phyloP scores from a whole-genome alignment of 352 stramenopile species.

The Phytophthora hybrid region DNA sequence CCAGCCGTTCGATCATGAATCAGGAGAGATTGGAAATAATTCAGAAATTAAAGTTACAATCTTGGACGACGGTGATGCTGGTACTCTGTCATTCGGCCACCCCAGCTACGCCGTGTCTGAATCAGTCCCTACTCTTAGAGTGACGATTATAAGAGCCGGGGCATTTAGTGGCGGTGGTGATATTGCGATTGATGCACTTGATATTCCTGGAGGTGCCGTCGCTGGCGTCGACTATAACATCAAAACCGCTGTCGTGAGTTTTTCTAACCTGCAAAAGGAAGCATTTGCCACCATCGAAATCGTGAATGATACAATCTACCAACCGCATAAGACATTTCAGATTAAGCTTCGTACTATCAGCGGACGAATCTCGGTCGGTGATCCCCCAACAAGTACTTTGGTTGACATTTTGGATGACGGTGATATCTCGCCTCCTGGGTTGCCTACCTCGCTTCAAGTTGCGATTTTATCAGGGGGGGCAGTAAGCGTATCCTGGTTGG shows the following conservation, averaged over 20 bases:
- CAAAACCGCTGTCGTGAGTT: slow-evolving; percentile 1
- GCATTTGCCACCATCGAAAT: slow-evolving; percentile 39
- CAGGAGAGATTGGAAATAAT: slow-evolving; percentile 41
- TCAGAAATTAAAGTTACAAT: slow-evolving; percentile 44
- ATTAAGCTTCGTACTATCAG: slow-evolving; percentile 35
- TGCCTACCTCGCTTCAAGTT: slow-evolving; percentile 25
- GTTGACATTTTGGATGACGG: slow-evolving; percentile 64
- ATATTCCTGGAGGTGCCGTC: slow-evolving; percentile 16
- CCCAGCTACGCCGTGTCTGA: slow-evolving; percentile 40
- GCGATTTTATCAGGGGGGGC: slow-evolving; percentile 39
- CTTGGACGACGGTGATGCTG: slow-evolving; percentile 58
- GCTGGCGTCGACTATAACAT: slow-evolving; percentile 48
- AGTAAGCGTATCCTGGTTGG: slow-evolving; percentile 41
- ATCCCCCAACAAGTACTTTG: slow-evolving; percentile 1
- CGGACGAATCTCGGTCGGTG: slow-evolving; percentile 30
- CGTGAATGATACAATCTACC: slow-evolving; percentile 53
- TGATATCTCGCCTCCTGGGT: slow-evolving; percentile 50
- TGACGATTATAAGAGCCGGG: slow-evolving; percentile 37
- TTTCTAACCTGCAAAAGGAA: slow-evolving; percentile 39
- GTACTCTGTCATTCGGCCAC: slow-evolving; percentile 47
- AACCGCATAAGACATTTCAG: slow-evolving; percentile 50
- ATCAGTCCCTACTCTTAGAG: slow-evolving; percentile 15
- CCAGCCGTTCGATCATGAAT: slow-evolving; percentile 24
- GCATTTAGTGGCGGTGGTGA: slow-evolving; percentile 40
- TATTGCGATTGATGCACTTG: slow-evolving; percentile 29